These are phyloP conservation scores for Castanea sativa DNA, from an alignment of 306 rosid genomes.

Conservation along the genomic window DNA sequence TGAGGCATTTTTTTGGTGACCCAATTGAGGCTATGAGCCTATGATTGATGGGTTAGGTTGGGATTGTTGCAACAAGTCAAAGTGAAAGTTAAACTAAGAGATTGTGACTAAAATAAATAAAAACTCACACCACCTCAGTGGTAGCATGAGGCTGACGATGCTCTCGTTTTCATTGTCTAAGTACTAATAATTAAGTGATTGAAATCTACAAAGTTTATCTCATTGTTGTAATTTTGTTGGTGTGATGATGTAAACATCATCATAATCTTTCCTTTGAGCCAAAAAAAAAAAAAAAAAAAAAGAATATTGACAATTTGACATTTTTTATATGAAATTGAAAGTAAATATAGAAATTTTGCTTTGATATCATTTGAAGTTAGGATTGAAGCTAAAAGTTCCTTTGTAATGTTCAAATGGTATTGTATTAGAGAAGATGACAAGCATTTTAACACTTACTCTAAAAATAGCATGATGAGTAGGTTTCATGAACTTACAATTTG, in stretches of 20 bases:
- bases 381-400: background rate
- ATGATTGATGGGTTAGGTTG: background rate
- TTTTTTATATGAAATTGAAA: too few species aligned
- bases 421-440: too few species aligned
- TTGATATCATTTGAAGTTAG: background rate
- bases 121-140: background rate
- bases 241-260: background rate
- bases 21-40: background rate
- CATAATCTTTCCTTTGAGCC: too few species aligned
- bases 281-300: too few species aligned
- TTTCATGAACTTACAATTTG: background rate
- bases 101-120: background rate
- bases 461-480: background rate
- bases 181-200: too few species aligned
- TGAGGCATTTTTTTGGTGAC: slow-evolving; percentile 2
- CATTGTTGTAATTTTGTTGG: background rate
- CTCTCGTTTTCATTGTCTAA: too few species aligned
- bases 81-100: background rate
- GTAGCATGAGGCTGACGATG: background rate
- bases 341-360: too few species aligned
- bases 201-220: too few species aligned
- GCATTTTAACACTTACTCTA: background rate
- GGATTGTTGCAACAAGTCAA: background rate
- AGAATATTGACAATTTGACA: too few species aligned
- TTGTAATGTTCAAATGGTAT: too few species aligned